phyloP scores from a whole-genome alignment of 768 basidiomycete genomes.

The Suillus subaureus region DNA sequence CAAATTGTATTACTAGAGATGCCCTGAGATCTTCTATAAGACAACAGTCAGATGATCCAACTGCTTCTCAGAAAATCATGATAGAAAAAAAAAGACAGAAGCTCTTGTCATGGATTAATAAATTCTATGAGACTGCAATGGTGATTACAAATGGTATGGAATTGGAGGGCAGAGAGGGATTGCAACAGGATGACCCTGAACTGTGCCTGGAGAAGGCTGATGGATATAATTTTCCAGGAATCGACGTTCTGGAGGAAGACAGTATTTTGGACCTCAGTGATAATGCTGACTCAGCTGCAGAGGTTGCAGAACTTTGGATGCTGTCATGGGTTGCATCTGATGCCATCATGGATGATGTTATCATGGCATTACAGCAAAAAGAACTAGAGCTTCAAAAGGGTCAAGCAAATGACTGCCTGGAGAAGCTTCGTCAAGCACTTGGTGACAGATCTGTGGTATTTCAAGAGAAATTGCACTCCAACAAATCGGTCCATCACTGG shows the following conservation, averaged over 20 bases:
- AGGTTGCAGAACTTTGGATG: no score
- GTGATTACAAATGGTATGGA: neutral
- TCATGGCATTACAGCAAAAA: slow-evolving; percentile 4
- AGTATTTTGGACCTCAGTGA: no score
- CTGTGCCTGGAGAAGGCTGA: no score
- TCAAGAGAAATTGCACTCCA: slow-evolving; percentile 7
- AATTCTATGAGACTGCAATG: neutral
- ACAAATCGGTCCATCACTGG: neutral
- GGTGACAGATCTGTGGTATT: slow-evolving; percentile 11
- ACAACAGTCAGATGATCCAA: neutral
- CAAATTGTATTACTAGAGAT: slow-evolving; percentile 8
- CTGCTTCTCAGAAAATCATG: slow-evolving; percentile 1
- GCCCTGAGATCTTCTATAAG: neutral
- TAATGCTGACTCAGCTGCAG: no score
- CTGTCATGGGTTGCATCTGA: neutral
- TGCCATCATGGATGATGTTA: slow-evolving; percentile 8
- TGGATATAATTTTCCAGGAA: no score
- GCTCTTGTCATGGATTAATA: neutral
- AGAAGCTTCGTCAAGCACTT: slow-evolving; percentile 6
- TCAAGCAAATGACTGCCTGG: slow-evolving; percentile 13
- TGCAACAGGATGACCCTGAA: no score
- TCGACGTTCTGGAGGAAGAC: no score
- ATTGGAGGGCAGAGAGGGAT: neutral
- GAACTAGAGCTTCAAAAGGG: slow-evolving; percentile 10
- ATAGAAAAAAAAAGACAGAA: slow-evolving; percentile 7